Evolutionary conservation across 805 yeast genomes (phyloP).

Genomic region (Hanseniaspora pseudoguilliermondii): DNA sequence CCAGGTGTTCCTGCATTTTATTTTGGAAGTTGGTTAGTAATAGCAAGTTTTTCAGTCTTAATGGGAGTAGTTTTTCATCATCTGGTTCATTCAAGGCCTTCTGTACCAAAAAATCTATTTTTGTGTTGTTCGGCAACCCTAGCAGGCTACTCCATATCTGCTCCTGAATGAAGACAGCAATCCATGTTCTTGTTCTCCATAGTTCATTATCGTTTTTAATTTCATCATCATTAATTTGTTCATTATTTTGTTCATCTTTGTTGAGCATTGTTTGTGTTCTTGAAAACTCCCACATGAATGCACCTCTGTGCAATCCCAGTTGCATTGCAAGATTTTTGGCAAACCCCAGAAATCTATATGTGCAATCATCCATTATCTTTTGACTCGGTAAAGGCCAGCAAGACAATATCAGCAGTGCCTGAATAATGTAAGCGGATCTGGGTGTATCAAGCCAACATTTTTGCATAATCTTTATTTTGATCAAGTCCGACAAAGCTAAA

Average conservation of each 20-base stretch:
- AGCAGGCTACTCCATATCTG: slow-evolving; percentile 81
- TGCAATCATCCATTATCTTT: slow-evolving; percentile 82
- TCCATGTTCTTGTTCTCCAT: slow-evolving; percentile 91
- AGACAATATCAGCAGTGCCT: slow-evolving; percentile 70
- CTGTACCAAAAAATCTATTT: slow-evolving; percentile 70
- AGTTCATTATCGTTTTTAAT: slow-evolving; percentile 35
- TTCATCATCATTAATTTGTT: background rate
- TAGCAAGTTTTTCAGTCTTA: slow-evolving; percentile 56
- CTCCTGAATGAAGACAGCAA: slow-evolving; percentile 74
- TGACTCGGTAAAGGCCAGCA: slow-evolving; percentile 91
- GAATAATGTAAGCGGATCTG: slow-evolving; percentile 84
- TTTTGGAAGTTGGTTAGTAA: slow-evolving; percentile 72
- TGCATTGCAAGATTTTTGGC: slow-evolving; percentile 78
- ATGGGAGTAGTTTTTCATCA: slow-evolving; percentile 36
- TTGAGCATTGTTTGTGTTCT: slow-evolving; percentile 80
- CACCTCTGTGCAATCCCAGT: slow-evolving; percentile 81
- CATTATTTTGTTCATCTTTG: background rate
- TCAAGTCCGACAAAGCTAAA: slow-evolving; percentile 57
- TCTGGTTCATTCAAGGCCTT: slow-evolving; percentile 34
- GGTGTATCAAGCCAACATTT: slow-evolving; percentile 92
- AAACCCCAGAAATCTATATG: slow-evolving; percentile 75
- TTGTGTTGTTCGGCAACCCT: slow-evolving; percentile 79
- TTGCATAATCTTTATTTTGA: slow-evolving; percentile 77
- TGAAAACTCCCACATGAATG: slow-evolving; percentile 79
- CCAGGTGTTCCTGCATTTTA: slow-evolving; percentile 73